Conservation (phyloP, 306 rosid genomes). For the Elaeagnus macrophylla region DNA sequence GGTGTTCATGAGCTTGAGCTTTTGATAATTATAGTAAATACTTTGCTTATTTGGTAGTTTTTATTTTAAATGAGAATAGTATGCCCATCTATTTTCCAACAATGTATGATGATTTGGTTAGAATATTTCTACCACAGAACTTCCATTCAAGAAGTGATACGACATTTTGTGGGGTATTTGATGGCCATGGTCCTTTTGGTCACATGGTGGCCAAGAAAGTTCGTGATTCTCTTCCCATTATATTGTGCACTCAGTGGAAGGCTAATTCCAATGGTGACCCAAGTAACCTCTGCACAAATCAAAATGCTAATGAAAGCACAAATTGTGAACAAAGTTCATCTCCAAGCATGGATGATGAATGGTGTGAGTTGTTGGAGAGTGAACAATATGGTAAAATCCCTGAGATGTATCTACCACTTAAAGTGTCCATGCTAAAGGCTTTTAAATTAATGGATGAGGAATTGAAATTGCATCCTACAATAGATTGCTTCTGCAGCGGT, state of each 20-base stretch:
- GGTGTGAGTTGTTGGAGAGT: conserved; percentile 22
- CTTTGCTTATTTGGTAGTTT: too few species aligned
- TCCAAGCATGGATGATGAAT: conserved; percentile 29
- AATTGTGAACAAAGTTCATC: conserved; percentile 24
- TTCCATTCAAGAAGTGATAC: conserved; percentile 35
- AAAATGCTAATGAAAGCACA: conserved; percentile 11
- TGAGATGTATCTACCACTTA: conserved; percentile 30
- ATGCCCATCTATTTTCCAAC: not conserved
- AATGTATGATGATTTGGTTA: conserved; percentile 9
- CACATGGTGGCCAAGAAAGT: conserved; percentile 46
- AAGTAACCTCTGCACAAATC: conserved; percentile 11
- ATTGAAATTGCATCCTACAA: conserved; percentile 31
- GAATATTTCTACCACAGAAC: conserved; percentile 20
- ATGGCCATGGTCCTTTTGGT: conserved; percentile 53
- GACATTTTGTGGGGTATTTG: conserved; percentile 47
- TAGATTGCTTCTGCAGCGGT: conserved; percentile 53
- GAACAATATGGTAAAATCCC: conserved; percentile 28
- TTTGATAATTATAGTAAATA: too few species aligned
- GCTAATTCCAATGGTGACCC: conserved; percentile 20
- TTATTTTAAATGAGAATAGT: not conserved
- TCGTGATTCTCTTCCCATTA: conserved; percentile 39
- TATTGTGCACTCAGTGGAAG: conserved; percentile 37
- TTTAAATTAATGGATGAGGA: conserved; percentile 49
- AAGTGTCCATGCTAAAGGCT: conserved; percentile 32
- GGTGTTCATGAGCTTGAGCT: too few species aligned